phyloP scores from a whole-genome alignment of 2,329 filamentous ascomycete genomes.

The Biscogniauxia sp. region DNA sequence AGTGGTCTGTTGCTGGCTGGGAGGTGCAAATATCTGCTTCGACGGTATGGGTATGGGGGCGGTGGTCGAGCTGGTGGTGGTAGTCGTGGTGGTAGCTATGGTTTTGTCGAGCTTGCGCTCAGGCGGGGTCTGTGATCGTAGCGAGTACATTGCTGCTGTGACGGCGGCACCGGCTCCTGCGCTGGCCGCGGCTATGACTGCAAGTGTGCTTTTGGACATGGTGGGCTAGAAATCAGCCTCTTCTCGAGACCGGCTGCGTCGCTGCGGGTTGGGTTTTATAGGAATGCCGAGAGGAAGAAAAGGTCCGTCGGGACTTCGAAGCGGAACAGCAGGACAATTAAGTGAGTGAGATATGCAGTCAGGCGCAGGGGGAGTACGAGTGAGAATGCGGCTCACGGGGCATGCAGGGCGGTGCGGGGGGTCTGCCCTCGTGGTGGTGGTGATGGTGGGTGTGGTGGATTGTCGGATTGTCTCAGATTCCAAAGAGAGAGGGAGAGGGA shows the following conservation, averaged over 20 bases:
- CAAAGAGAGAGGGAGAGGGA: slow-evolving; percentile 5
- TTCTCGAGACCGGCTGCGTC: slow-evolving; percentile 10
- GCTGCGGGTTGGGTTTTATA: slow-evolving; percentile 21
- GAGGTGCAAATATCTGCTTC: slow-evolving; percentile 50
- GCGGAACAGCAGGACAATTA: slow-evolving; percentile 12
- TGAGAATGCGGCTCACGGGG: slow-evolving; percentile 30
- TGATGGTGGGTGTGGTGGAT: slow-evolving; percentile 23
- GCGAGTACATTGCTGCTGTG: slow-evolving; percentile 66
- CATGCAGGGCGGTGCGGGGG: slow-evolving; percentile 13
- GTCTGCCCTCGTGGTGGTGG: slow-evolving; percentile 28
- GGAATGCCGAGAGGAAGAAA: slow-evolving; percentile 1
- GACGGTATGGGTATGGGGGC: slow-evolving; percentile 50
- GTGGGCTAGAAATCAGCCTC: slow-evolving; percentile 26
- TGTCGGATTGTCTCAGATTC: slow-evolving; percentile 10
- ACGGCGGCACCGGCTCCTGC: slow-evolving; percentile 74
- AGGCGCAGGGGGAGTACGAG: slow-evolving; percentile 23
- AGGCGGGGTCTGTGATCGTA: slow-evolving; percentile 40
- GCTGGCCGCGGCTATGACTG: slow-evolving; percentile 71
- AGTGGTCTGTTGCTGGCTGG: slow-evolving; percentile 25
- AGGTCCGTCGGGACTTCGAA: slow-evolving; percentile 4
- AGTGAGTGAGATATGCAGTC: slow-evolving; percentile 11
- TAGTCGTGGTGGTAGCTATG: slow-evolving; percentile 35
- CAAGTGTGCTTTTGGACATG: slow-evolving; percentile 79
- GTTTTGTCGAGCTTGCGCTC: slow-evolving; percentile 40
- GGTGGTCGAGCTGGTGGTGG: slow-evolving; percentile 31